phyloP scores from a whole-genome alignment of 305 asterid genomes.

The Fraxinus velutina region DNA sequence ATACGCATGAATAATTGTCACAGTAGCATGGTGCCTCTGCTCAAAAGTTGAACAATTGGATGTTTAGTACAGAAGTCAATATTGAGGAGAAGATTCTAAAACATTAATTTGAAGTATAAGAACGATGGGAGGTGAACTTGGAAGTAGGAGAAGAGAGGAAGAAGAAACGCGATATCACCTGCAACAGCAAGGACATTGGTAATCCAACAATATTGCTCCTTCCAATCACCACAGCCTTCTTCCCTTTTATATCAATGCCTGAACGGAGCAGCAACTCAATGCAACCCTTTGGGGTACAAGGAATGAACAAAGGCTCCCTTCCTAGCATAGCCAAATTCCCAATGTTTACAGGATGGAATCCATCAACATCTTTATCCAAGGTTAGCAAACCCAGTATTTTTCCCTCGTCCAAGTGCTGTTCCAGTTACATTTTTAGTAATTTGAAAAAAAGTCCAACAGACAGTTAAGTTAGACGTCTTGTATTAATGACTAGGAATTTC shows the following conservation, averaged over 20 bases:
- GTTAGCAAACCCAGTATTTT: constrained; percentile 55
- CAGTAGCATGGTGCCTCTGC: constrained; percentile 93
- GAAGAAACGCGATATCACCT: constrained; percentile 39
- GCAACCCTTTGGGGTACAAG: constrained; percentile 91
- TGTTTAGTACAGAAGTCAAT: background rate
- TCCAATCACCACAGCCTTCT: constrained; percentile 88
- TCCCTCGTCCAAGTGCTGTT: constrained; percentile 72
- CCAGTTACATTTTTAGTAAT: background rate
- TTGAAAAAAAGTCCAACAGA: background rate
- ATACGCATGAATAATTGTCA: constrained; percentile 61
- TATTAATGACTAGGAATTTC: background rate
- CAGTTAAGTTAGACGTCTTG: background rate
- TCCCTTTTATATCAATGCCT: constrained; percentile 63
- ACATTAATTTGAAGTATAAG: background rate
- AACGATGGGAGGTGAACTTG: background rate
- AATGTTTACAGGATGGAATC: constrained; percentile 80
- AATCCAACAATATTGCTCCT: constrained; percentile 93
- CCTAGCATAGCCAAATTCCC: constrained; percentile 79
- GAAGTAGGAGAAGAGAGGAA: background rate
- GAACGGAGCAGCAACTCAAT: constrained; percentile 76
- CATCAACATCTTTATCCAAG: constrained; percentile 88
- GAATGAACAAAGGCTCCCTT: constrained; percentile 77
- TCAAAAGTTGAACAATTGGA: constrained; percentile 18
- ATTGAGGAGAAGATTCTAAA: constrained; percentile 20
- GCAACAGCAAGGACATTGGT: constrained; percentile 71